Percentiles rank a stretch among this genome's conserved stretches.
Conservation (phyloP, 768 basidiomycete species). For the Steccherinum ochraceum region DNA sequence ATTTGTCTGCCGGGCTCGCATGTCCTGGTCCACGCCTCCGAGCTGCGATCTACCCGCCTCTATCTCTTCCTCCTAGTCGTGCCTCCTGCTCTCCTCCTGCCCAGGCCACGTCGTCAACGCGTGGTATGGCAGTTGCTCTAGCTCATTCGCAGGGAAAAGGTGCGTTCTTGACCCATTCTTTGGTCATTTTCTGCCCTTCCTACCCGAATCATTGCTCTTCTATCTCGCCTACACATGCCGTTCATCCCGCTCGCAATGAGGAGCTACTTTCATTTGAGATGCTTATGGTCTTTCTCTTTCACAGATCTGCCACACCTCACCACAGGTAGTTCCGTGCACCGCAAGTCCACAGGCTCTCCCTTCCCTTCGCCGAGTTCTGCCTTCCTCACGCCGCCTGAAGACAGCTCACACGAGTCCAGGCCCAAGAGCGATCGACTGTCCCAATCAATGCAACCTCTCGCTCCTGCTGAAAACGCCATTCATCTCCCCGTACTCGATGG, state of each 20-base stretch:
- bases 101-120: not conserved
- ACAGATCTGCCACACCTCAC: not conserved
- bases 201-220: not conserved
- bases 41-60: not conserved
- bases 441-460: conserved; percentile 12
- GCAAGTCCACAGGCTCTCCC: conserved; percentile 31
- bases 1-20: not conserved
- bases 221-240: not conserved
- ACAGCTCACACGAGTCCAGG: conserved; percentile 64
- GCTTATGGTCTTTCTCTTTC: no score
- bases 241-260: no score
- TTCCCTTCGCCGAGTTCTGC: conserved; percentile 63
- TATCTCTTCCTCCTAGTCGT: not conserved
- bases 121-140: not conserved
- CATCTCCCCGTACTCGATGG: conserved; percentile 2
- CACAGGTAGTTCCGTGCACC: not conserved
- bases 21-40: not conserved
- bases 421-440: conserved; percentile 30
- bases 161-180: no score
- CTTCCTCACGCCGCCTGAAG: conserved; percentile 63
- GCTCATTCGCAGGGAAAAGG: not conserved
- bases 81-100: not conserved
- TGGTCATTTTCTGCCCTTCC: no score
- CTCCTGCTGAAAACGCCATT: not conserved
- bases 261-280: no score